Percentiles rank a stretch among this genome's conserved stretches.
phyloP scores from a whole-genome alignment of 208 protist species.

The Trypanosoma vivax region DNA sequence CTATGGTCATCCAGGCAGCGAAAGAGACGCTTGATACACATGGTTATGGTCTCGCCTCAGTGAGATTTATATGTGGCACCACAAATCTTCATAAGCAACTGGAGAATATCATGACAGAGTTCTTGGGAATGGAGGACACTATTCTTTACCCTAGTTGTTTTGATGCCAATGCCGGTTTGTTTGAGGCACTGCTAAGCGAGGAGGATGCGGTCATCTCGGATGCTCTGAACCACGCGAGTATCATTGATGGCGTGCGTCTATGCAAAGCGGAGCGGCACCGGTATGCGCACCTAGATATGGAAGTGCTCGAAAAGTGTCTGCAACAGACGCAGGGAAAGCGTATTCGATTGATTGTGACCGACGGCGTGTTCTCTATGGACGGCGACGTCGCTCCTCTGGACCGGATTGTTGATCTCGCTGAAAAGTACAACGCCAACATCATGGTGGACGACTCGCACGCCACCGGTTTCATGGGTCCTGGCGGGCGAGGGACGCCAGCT shows the following conservation, averaged over 20 bases:
- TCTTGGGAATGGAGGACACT: constrained; percentile 70
- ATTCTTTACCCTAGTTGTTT: constrained; percentile 89
- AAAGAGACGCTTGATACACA: constrained; percentile 58
- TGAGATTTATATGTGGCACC: constrained; percentile 90
- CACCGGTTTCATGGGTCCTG: constrained; percentile 72
- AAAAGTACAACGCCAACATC: constrained; percentile 66
- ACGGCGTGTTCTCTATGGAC: constrained; percentile 85
- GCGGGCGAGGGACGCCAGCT: constrained; percentile 55
- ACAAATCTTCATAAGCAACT: constrained; percentile 82
- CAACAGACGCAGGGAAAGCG: constrained; percentile 35
- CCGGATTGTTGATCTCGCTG: constrained; percentile 65
- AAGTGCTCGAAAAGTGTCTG: constrained; percentile 64
- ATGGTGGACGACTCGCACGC: constrained; percentile 84
- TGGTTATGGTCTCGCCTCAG: constrained; percentile 70
- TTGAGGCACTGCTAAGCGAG: constrained; percentile 64
- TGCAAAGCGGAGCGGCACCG: constrained; percentile 54
- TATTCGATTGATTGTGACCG: constrained; percentile 76
- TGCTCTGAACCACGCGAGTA: constrained; percentile 83
- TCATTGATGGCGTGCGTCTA: constrained; percentile 88
- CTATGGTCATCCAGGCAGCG: constrained; percentile 58
- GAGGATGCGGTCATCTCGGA: constrained; percentile 79
- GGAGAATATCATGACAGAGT: constrained; percentile 56
- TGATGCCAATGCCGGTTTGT: constrained; percentile 87
- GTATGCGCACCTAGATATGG: constrained; percentile 77
- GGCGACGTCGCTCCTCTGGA: constrained; percentile 81